Conservation (phyloP, 2,329 filamentous ascomycete species). For the Hirsutella thompsonii region DNA sequence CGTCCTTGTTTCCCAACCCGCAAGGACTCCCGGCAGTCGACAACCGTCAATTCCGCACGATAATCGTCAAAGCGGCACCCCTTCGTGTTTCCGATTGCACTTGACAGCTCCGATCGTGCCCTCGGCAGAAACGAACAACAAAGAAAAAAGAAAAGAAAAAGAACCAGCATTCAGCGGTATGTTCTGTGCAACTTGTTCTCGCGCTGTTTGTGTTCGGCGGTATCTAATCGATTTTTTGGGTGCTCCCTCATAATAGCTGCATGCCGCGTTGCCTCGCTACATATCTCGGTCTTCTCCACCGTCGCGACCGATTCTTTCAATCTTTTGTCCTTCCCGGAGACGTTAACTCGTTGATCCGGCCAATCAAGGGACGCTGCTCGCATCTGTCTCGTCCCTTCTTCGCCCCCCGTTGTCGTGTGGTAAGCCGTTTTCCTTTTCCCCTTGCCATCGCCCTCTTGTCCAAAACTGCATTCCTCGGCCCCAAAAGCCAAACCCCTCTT, state of each 20-base stretch:
- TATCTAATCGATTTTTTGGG: slow-evolving; percentile 4
- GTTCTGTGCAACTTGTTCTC: slow-evolving; percentile 5
- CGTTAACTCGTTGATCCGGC: slow-evolving; percentile 53
- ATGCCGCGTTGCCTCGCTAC: slow-evolving; percentile 21
- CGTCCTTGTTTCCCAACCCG: too few species aligned
- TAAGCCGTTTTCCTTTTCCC: slow-evolving; percentile 30
- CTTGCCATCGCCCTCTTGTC: slow-evolving; percentile 9
- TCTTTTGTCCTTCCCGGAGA: slow-evolving; percentile 40
- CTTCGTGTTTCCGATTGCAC: not conserved
- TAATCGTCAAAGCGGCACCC: not conserved
- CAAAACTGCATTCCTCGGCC: slow-evolving; percentile 13
- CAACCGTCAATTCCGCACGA: not conserved
- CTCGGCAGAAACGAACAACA: too few species aligned
- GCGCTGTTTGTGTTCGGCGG: slow-evolving; percentile 6
- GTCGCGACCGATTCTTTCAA: slow-evolving; percentile 27
- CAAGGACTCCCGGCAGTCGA: too few species aligned
- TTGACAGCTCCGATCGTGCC: not conserved
- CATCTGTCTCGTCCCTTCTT: slow-evolving; percentile 27
- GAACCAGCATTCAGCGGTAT: slow-evolving; percentile 8
- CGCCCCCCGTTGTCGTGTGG: slow-evolving; percentile 33
- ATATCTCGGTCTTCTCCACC: slow-evolving; percentile 25
- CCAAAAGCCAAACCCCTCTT: slow-evolving; percentile 11
- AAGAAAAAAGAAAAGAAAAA: not conserved
- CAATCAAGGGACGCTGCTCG: slow-evolving; percentile 33
- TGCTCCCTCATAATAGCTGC: slow-evolving; percentile 17